Base-by-base conservation (phyloP, 768 basidiomycete species). In the Amanita molliuscula region DNA sequence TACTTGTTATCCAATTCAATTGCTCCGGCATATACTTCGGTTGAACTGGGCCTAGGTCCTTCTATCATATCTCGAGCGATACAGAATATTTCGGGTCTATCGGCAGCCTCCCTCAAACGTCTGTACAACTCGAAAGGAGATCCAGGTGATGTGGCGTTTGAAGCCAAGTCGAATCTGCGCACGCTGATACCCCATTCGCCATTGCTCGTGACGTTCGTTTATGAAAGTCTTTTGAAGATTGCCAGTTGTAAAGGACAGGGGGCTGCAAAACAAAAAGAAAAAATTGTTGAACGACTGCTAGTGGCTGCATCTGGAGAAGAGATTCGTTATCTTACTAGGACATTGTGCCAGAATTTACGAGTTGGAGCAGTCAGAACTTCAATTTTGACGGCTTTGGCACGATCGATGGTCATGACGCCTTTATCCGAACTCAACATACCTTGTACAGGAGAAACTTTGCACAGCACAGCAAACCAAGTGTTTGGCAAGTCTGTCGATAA, bases 361-460 rank as follows among this genome's bases (percentile, higher is more conserved):
- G 92, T 95, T 13, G 93, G 93, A 1, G 93, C 92, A 2, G 89
- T 93, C 25, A 74, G 88, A 55, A 79, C 86, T 21, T 84, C 91
- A 5, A 77, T 95, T 29, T 72, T 93, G 44, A 81, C 80, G 20
- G 85, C 88, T 9, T 70, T 95, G 20, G 85, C 91, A 26, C 73
- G 89, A 43, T 85, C 90, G 0, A 74, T 87, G 56, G 84, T 82
- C 16, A 66, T 94, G 52, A 77, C 74, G 38, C 71, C 72, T 11
- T 37, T 51, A 11, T 35, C 50, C 1, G 31, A 25, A 15, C 40
- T 59, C 35, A 31, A 66, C 29, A 42, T 37, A 46, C 31, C 55
- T 51, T 15, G 44, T 46, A 16, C 50, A 46, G 13, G 55, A 54
- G 44, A 55, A 50, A 53, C 54, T 54, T 53, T 59, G 35, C 56